Base-by-base conservation (phyloP, 2,329 filamentous ascomycete genomes). In the Neurospora sp. region DNA sequence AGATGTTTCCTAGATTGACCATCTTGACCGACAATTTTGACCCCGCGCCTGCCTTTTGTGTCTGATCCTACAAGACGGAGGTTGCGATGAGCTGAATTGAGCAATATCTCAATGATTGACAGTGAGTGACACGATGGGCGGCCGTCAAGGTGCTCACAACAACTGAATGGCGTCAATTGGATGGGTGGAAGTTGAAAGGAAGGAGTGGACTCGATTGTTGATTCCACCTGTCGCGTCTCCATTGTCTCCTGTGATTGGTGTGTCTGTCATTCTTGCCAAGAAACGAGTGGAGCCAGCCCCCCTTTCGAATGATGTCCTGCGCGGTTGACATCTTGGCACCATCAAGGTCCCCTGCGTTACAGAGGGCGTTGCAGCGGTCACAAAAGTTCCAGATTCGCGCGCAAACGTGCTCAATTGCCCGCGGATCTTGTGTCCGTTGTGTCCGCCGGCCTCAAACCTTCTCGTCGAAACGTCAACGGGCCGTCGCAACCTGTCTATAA, bases 331-430 rank as follows among this genome's bases (percentile, higher is more conserved):
- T 52, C 43, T 52, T 28, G 43, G 19, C 43, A 13, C 43, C 43
- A 52, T 52, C 19, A 52, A 52, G 43, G 43, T 52, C 10, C 52
- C 23, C 23, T 62, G 28, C 15, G 52, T 62, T 62, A 62, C 52
- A 62, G 28, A 36, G 28, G 52, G 52, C 52, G 52, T 62, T 62
- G 52, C 7, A 62, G 52, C 52, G 52, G 52, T 62, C 52, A 62
- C 52, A 62, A 28, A 15, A 28, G 28, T 36, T 62, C 46, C 52
- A 36, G 52, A 62, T 73, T 71, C 71, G 72, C 69, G 73, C 75
- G 72, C 74, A 76, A 76, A 76, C 71, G 66, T 74, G 74, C 74
- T 76, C 74, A 75, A 72, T 68, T 52, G 66, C 69, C 67, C 70
- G 66, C 67, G 38, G 66, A 38, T 68, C 28, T 38, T 10, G 28